A percentile compares a stretch with the other conserved stretches of the same genome.
Conservation (phyloP, 106 monocot genomes). For the Dendrobium huoshanense region DNA sequence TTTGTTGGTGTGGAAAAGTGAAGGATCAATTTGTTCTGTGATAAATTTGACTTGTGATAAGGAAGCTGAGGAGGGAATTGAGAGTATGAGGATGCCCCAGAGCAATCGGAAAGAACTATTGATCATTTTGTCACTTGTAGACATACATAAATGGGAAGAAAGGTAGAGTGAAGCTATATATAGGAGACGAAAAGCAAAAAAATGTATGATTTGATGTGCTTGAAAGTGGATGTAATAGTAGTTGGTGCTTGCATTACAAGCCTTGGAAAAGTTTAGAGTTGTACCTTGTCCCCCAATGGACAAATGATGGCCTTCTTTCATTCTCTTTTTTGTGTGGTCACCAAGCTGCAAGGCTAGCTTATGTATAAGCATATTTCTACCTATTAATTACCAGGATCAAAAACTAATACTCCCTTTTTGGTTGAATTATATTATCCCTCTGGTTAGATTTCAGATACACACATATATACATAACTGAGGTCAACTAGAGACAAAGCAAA, state of each 20-base stretch:
- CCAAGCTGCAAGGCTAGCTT: too few relatives aligned
- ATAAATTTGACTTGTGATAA: not conserved
- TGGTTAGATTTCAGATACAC: too few relatives aligned
- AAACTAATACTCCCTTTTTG: too few relatives aligned
- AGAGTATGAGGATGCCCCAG: not conserved
- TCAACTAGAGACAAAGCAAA: too few relatives aligned
- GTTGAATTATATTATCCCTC: too few relatives aligned
- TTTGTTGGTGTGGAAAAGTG: not conserved
- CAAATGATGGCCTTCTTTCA: not conserved
- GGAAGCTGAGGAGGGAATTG: not conserved
- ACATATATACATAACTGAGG: too few relatives aligned
- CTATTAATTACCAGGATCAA: too few relatives aligned
- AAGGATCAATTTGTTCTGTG: not conserved
- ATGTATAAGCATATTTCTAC: too few relatives aligned
- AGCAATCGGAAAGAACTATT: not conserved
- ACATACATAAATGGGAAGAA: not conserved
- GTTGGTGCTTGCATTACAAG: constrained; percentile 4
- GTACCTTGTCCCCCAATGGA: not conserved
- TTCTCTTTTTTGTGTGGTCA: too few relatives aligned
- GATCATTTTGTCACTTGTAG: not conserved
- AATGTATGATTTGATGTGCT: not conserved
- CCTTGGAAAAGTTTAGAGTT: not conserved
- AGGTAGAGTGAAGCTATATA: not conserved
- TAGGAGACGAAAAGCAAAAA: not conserved
- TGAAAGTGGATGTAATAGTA: constrained; percentile 1